phyloP scores from a whole-genome alignment of 139 green algal genomes.

The Asterochloris erici region DNA sequence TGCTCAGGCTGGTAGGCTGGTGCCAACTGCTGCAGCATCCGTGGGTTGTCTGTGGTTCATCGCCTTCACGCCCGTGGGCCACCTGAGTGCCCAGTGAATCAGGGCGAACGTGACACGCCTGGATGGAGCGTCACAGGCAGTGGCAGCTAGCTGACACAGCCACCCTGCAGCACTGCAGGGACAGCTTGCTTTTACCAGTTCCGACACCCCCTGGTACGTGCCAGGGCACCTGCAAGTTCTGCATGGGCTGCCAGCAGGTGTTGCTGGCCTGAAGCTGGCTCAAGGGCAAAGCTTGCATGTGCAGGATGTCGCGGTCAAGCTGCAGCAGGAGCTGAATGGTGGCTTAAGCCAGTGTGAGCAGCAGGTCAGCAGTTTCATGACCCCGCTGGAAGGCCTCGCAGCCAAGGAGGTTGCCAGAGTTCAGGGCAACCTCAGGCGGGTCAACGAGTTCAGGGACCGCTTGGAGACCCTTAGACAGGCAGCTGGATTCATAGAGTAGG shows the following conservation, averaged over 20 bases:
- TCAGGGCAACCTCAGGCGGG: slow-evolving; percentile 16
- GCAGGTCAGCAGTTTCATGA: slow-evolving; percentile 33
- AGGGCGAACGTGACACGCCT: too few species aligned
- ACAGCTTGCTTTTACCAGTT: neutral
- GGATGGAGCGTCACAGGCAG: too few species aligned
- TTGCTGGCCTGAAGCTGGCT: neutral
- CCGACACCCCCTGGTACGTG: neutral
- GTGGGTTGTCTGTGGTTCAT: neutral
- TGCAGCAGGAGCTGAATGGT: slow-evolving; percentile 36
- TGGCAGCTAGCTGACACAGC: too few species aligned
- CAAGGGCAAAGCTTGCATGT: neutral
- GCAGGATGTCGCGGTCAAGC: slow-evolving; percentile 35
- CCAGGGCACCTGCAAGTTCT: neutral
- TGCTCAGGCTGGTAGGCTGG: neutral
- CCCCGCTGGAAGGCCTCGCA: slow-evolving; percentile 35
- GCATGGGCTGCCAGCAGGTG: neutral
- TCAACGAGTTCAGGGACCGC: slow-evolving; percentile 5
- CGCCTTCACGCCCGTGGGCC: neutral
- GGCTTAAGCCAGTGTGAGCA: slow-evolving; percentile 25
- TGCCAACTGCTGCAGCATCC: neutral
- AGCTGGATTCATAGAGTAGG: slow-evolving; percentile 40
- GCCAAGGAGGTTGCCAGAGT: slow-evolving; percentile 19
- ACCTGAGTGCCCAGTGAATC: neutral
- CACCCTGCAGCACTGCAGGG: too few species aligned
- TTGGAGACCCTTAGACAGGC: slow-evolving; percentile 34